Conservation (phyloP, 202 grass and related monocot genomes). For the Eragrostis tef region DNA sequence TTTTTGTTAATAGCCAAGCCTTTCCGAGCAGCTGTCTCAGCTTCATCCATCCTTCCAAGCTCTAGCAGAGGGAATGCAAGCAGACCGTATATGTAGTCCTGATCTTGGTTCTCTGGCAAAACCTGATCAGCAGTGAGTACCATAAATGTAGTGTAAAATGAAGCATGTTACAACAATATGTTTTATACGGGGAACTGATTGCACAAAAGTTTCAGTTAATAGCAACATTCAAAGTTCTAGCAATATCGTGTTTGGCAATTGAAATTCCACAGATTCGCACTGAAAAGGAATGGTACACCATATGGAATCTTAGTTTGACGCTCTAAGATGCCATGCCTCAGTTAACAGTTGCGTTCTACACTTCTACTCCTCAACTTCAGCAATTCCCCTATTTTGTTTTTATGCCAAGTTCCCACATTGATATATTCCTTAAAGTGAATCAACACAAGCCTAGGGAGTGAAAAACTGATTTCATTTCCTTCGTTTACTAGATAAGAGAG, state of each 20-base stretch:
- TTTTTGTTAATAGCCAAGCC: slow-evolving; percentile 67
- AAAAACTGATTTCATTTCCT: neutral
- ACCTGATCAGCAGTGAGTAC: slow-evolving; percentile 43
- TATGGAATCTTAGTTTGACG: neutral
- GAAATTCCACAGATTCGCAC: neutral
- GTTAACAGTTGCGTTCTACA: neutral
- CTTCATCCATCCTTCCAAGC: slow-evolving; percentile 67
- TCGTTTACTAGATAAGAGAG: neutral
- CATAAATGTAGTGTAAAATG: slow-evolving; percentile 29
- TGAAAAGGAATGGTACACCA: neutral
- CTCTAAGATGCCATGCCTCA: neutral
- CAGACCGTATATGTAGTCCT: slow-evolving; percentile 72
- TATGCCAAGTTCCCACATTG: neutral
- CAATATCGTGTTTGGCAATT: neutral
- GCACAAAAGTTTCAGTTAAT: neutral
- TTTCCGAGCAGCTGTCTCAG: slow-evolving; percentile 68
- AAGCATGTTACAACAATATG: neutral
- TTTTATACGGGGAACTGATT: neutral
- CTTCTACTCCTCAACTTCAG: neutral
- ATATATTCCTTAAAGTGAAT: neutral
- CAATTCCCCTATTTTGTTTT: neutral
- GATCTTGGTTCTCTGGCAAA: slow-evolving; percentile 65
- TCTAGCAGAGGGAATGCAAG: slow-evolving; percentile 77
- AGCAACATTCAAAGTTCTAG: neutral
- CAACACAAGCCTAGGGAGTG: neutral